Evolutionary conservation across 208 protist species (phyloP), one percentile per base, ranked within the genome.

Genomic region (Leptomonas pyrrhocoris): DNA sequence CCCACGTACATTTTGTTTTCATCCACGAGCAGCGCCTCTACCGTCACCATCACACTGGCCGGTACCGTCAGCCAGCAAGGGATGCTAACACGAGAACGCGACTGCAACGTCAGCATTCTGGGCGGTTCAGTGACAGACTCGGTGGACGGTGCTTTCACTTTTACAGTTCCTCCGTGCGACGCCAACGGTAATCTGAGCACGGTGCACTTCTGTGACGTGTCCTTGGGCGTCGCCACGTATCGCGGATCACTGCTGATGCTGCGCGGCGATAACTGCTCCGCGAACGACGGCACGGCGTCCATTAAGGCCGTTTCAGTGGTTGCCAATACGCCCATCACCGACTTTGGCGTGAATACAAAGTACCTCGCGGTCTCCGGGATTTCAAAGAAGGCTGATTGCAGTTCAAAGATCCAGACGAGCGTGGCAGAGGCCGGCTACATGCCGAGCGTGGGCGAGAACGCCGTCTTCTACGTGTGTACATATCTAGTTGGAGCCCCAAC

Each of bases 391-490:
- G 34, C 49, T 13, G 70, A 76, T 66, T 82, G 77, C 58, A 28
- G 23, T 38, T 55, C 46, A 1, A 30, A 30, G 57, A 25, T 40
- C 15, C n/a, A 63, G 18, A 49, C 34, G 38, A 23, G 15, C 23
- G 68, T 79, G 27, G 40, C 53, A 9, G 59, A 60, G n/a, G 27
- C 42, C 13, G 77, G 73, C 23, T 84, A 83, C 59, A 69, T 49
- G 16, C 84, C 84, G 15, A 50, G 49, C 7, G 69, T 71, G 45
- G 59, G 71, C 57, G 68, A 82, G 36, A 68, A 25, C 18, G 59
- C 70, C 25, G 42, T 16, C n/a, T 84, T 90, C 45, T 84, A 65
- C 72, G 84, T 90, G 25, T 90, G 84, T 68, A 79, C 72, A 1
- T 28, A 55, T 51, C 62, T 68, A 21, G 49, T 71, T 54, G 46